These are phyloP conservation scores for Talaromyces sp. DNA, from an alignment of 2,329 filamentous ascomycete species.

Conservation along the genomic window DNA sequence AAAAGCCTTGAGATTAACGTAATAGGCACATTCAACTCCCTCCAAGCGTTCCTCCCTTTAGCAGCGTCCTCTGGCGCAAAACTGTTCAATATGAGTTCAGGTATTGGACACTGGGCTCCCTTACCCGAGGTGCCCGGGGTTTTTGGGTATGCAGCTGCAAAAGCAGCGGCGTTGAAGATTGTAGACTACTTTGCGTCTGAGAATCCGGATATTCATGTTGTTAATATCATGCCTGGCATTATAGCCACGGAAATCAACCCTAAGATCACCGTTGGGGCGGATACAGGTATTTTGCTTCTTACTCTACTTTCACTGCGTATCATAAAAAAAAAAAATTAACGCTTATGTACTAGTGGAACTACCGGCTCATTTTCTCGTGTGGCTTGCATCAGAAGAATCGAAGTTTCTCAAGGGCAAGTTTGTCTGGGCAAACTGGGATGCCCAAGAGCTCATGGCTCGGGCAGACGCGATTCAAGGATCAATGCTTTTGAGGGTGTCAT, in stretches of 20 bases:
- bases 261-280: neutral
- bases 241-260: neutral
- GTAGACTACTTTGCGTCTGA: neutral
- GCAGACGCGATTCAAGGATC: no score
- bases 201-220: neutral
- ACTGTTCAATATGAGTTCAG: neutral
- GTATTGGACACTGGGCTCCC: neutral
- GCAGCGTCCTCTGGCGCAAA: neutral
- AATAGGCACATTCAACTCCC: neutral
- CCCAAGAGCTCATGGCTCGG: no score
- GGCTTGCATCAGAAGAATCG: neutral
- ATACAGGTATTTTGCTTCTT: neutral
- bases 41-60: neutral
- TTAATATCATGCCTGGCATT: neutral
- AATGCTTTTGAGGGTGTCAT: no score
- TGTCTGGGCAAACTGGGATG: neutral
- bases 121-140: neutral
- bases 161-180: neutral
- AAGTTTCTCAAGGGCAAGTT: neutral
- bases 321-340: no score
- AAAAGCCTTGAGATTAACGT: neutral
- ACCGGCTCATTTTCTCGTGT: neutral
- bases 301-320: neutral
- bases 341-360: neutral
- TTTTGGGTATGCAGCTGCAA: neutral